These are phyloP conservation scores for Trichophyton verrucosum DNA, from an alignment of 2,329 filamentous ascomycete species.

Conservation along the genomic window DNA sequence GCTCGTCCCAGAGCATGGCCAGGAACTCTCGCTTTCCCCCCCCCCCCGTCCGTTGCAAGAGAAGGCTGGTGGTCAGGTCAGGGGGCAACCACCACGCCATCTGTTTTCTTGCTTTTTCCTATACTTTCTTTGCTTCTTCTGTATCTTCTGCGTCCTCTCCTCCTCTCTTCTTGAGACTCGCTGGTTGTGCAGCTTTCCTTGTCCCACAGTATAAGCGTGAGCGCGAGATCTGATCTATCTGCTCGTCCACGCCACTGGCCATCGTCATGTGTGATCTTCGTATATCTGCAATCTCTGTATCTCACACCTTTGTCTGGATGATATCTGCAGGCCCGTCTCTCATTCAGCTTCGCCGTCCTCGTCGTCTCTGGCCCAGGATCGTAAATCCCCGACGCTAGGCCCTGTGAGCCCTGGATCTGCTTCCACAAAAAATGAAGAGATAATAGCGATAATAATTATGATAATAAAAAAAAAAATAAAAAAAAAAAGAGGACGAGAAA, in stretches of 20 bases:
- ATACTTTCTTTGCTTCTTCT: neutral
- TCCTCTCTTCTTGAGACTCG: neutral
- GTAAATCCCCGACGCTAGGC: constrained; percentile 4
- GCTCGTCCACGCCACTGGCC: neutral
- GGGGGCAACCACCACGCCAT: constrained; percentile 2
- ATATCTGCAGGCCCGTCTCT: neutral
- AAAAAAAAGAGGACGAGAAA: no score
- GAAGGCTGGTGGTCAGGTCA: neutral
- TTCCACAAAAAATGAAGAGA: neutral
- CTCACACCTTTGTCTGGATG: neutral
- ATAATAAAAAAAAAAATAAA: no score
- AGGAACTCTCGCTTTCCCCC: neutral
- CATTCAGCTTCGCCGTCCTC: neutral
- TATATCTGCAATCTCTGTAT: neutral
- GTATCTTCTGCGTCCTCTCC: neutral
- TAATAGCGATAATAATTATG: no score
- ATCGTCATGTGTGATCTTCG: neutral
- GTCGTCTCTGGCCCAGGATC: neutral
- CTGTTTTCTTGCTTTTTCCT: neutral
- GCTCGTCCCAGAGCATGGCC: neutral
- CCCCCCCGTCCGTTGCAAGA: neutral
- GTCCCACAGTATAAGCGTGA: constrained; percentile 3
- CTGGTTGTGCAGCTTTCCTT: neutral
- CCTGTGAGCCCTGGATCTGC: neutral
- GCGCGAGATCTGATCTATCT: constrained; percentile 4